Base-by-base conservation (phyloP, 2,329 filamentous ascomycete genomes). In the Diaporthe citrichinensis region DNA sequence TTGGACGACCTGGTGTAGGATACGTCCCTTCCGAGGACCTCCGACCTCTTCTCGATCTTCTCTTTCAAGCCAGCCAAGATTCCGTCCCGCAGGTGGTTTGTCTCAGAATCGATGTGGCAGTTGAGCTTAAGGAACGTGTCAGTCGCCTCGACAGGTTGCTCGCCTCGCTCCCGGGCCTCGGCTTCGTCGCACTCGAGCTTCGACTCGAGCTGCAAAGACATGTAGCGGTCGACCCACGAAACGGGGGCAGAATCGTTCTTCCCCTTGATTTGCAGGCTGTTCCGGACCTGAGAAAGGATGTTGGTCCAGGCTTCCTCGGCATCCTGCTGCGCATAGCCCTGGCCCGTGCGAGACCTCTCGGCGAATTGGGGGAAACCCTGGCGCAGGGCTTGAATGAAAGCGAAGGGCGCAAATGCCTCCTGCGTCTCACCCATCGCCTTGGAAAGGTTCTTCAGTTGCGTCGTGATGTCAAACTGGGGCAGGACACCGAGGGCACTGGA, bases 281-380 rank as follows among this genome's bases (percentile, higher is more conserved):
- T 91, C 77, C 94, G 92, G 51, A 99, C 86, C 81, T 96, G 94
- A 59, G 94, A 92, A 8, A 99, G 87, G 77, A 99, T 97, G 83
- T 98, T 96, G 28, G 96, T 97, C 95, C 96, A 99, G 62, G 96
- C 97, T 84, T 99, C 97, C 84, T 99, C 97, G 1, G 97, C 97
- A 86, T 99, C 97, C 85, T 99, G 97, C 85, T 99, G 97, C n/a
- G 97, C 96, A 82, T 93, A 98, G 9, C 94, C 95, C 75, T 93
- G 89, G 31, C 95, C 94, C 44, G 93, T 93, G 83, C 94, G 96
- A 73, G 95, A 92, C 81, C 92, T 93, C 85, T 99, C 95, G 15
- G 95, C 95, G 82, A 99, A 99, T 82, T 98, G 97, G 14, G 97
- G 97, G 81, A 95, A 98, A 0, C 92, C 90, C 39, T 88, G 88